Conservation (phyloP, 139 green algal species). For the Mychonastes homosphaera region DNA sequence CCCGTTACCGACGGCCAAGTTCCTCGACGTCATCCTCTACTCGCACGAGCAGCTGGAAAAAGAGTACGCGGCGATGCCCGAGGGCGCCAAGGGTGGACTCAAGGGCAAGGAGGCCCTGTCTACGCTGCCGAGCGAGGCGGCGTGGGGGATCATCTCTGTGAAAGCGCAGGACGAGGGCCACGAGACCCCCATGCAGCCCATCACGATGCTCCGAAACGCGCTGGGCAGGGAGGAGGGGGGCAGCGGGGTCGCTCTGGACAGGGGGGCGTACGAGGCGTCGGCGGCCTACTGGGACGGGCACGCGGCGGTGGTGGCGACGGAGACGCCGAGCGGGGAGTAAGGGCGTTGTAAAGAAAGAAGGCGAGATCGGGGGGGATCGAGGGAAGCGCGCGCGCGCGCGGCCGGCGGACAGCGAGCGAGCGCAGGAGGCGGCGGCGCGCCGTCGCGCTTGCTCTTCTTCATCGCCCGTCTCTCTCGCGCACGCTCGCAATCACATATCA, state of each 20-base stretch:
- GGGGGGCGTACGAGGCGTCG: conserved; percentile 58
- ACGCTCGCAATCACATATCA: too few species aligned
- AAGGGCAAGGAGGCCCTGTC: conserved; percentile 1
- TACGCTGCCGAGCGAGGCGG: background rate
- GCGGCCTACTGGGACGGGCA: conserved; percentile 73
- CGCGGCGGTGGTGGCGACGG: conserved; percentile 49
- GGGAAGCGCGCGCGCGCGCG: too few species aligned
- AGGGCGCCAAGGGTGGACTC: conserved; percentile 19
- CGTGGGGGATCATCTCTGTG: conserved; percentile 89
- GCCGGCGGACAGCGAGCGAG: too few species aligned
- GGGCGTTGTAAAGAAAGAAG: too few species aligned
- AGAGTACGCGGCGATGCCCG: conserved; percentile 61
- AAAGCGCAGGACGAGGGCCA: conserved; percentile 67
- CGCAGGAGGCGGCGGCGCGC: too few species aligned
- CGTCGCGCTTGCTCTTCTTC: too few species aligned
- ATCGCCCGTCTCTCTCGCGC: too few species aligned
- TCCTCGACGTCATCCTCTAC: conserved; percentile 93
- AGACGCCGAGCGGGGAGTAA: conserved; percentile 22
- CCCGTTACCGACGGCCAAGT: conserved; percentile 49
- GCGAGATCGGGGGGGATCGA: too few species aligned
- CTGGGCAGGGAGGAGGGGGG: conserved; percentile 82
- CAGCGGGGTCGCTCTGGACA: conserved; percentile 71
- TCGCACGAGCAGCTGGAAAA: conserved; percentile 73
- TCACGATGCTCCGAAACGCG: conserved; percentile 93
- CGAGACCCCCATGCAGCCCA: conserved; percentile 86